These are phyloP conservation scores for Corynespora cassiicola DNA, from an alignment of 2,329 filamentous ascomycete genomes.

Conservation along the genomic window DNA sequence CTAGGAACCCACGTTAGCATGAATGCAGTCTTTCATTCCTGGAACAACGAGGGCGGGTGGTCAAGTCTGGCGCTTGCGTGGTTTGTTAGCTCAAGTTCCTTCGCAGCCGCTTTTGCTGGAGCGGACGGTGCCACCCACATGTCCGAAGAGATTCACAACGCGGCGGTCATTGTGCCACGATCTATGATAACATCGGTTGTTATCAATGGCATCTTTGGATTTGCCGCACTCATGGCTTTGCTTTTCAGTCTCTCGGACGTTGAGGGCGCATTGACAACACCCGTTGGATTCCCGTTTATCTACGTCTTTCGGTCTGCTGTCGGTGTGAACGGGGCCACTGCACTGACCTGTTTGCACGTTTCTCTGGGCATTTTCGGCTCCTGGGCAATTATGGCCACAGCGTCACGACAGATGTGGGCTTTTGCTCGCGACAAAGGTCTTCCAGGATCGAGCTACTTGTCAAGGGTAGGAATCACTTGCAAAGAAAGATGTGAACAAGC, in stretches of 20 bases:
- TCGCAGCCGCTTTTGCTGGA: slow-evolving; percentile 28
- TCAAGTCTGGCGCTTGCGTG: slow-evolving; percentile 45
- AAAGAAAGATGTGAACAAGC: no score
- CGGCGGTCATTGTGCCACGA: slow-evolving; percentile 24
- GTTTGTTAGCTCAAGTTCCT: slow-evolving; percentile 38
- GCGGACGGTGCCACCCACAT: slow-evolving; percentile 36
- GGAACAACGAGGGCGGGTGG: slow-evolving; percentile 51
- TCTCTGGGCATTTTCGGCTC: slow-evolving; percentile 11
- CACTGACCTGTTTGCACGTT: no score
- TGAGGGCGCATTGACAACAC: slow-evolving; percentile 17
- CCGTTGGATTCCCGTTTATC: slow-evolving; percentile 45
- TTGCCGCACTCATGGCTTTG: slow-evolving; percentile 37
- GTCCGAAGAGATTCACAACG: slow-evolving; percentile 24
- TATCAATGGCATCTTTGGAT: slow-evolving; percentile 42
- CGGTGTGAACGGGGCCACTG: slow-evolving; percentile 10
- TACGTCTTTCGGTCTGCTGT: slow-evolving; percentile 40
- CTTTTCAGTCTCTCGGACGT: slow-evolving; percentile 38
- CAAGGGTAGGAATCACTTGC: slow-evolving; percentile 25
- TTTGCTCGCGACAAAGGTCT: slow-evolving; percentile 27
- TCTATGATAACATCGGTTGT: slow-evolving; percentile 41
- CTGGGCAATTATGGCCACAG: slow-evolving; percentile 21
- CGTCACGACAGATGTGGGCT: slow-evolving; percentile 28
- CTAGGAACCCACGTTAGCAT: slow-evolving; percentile 43
- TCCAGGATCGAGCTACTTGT: slow-evolving; percentile 16
- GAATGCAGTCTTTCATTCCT: slow-evolving; percentile 49